Base-by-base conservation (phyloP, 1,139 yeast genomes). In the Blastobotrys apis region DNA sequence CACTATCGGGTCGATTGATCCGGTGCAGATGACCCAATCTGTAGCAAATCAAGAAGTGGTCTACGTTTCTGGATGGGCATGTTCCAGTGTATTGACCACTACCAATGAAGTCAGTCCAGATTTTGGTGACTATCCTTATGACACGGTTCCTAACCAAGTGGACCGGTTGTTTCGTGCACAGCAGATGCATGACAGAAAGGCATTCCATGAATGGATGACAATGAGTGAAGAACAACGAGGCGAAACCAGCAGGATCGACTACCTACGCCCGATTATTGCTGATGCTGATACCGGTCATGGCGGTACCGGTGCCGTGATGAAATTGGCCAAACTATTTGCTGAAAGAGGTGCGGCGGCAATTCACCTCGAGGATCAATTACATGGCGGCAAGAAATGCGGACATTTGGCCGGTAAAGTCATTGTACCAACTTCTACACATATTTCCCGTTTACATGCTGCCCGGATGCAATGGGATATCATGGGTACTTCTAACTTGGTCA, bases 211-310 rank as follows among this genome's bases (percentile, higher is more conserved):
- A 53, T 71, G 68, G 66, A 62, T 62, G 54, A 53, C 61, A 16
- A 62, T 65, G 55, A 45, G 64, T 12, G 62, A 56, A 38, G 64
- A 54, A 35, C 66, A 63, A 48, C 58, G 59, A 35, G 52, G 44
- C 16, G 43, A 45, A 37, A 47, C 57, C 30, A 64, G 67, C 42
- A 51, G 67, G 47, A 62, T 69, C 37, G 82, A 79, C 53, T 78
- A 77, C 56, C 57, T 80, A 53, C 67, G 79, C 44, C 84, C 84
- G 10, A 77, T 79, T 45, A 73, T 79, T 53, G 84, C 84, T 4
- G 84, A 79, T 56, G 84, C 75, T 8, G 84, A 79, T 52, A 79
- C 81, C 55, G 84, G 84, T 8, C 82, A 78, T 57, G 84, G 84
- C n/a, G 82, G 84, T 16, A 65, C 74, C 16, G 77, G 81, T 2